A percentile compares a stretch with the other conserved stretches of the same genome.
phyloP scores from a whole-genome alignment of 495 filamentous ascomycete genomes.

The Hypoxylon perforatum region DNA sequence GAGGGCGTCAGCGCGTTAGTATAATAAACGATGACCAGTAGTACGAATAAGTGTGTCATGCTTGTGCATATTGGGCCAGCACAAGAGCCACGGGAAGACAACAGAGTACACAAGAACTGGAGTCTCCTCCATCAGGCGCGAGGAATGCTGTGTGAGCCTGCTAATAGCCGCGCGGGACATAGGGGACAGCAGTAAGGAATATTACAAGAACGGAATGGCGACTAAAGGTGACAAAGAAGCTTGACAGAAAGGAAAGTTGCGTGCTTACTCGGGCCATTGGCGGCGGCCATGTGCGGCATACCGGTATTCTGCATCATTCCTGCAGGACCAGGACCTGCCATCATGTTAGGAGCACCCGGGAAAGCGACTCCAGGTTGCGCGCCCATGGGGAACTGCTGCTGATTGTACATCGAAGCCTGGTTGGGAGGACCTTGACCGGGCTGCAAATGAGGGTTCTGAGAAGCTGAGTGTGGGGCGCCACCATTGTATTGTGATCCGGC shows the following conservation, averaged over 20 bases:
- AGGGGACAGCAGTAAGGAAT: conserved; percentile 8
- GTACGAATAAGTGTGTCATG: conserved; percentile 15
- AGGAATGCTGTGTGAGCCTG: conserved; percentile 20
- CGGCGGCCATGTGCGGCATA: conserved; percentile 61
- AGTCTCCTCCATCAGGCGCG: neutral
- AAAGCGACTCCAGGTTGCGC: conserved; percentile 53
- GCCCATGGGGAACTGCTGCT: conserved; percentile 59
- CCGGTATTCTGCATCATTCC: conserved; percentile 65
- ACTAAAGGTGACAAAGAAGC: conserved; percentile 32
- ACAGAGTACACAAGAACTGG: conserved; percentile 4
- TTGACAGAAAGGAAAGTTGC: conserved; percentile 42
- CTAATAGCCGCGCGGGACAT: conserved; percentile 13
- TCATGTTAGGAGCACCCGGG: conserved; percentile 58
- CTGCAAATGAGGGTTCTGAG: conserved; percentile 60
- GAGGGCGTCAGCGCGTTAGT: conserved; percentile 30
- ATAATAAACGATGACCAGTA: conserved; percentile 33
- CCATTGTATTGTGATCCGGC: conserved; percentile 57
- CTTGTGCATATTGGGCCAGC: conserved; percentile 9
- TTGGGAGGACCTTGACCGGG: conserved; percentile 54
- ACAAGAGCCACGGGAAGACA: conserved; percentile 25
- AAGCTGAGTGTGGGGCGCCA: conserved; percentile 55
- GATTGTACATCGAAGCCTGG: conserved; percentile 54
- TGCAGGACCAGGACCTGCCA: conserved; percentile 59
- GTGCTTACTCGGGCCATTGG: conserved; percentile 62
- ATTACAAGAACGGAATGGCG: conserved; percentile 24